Evolutionary conservation across 2,329 filamentous ascomycete genomes (phyloP).

Genomic region (Penicillium aurantiogriseum): DNA sequence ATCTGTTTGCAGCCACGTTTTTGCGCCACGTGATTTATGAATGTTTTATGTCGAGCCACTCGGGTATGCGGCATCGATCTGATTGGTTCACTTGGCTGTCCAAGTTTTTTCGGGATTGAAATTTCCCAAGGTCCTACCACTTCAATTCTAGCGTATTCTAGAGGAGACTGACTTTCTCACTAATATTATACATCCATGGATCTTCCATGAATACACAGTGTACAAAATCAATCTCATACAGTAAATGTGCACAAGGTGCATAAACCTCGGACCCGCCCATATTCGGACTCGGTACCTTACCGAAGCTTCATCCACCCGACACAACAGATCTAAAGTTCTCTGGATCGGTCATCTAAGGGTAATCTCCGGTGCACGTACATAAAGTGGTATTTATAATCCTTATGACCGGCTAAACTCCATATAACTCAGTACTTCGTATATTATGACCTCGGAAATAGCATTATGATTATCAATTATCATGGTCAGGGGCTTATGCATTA

Average conservation of each 20-base stretch:
- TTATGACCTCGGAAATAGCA: not conserved
- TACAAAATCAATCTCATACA: not conserved
- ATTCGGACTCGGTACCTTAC: not conserved
- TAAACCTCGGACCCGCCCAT: not conserved
- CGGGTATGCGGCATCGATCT: slow-evolving; percentile 22
- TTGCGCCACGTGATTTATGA: slow-evolving; percentile 12
- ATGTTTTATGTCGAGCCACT: slow-evolving; percentile 12
- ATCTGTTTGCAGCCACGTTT: slow-evolving; percentile 5
- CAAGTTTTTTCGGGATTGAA: not conserved
- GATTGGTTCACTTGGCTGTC: slow-evolving; percentile 8
- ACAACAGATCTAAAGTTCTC: not conserved
- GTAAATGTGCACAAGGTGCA: not conserved
- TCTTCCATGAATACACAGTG: not conserved
- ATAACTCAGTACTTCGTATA: not conserved
- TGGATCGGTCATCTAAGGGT: not conserved
- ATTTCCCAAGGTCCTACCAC: not conserved
- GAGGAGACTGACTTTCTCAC: not conserved
- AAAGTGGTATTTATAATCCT: not conserved
- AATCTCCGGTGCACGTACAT: not conserved
- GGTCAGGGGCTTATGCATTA: not conserved
- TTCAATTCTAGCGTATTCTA: not conserved
- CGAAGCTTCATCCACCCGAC: not conserved
- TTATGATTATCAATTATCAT: not conserved
- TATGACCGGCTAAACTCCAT: not conserved
- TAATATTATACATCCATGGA: not conserved